A percentile compares a stretch with the other conserved stretches of the same genome.
Evolutionary conservation across 202 grass and related monocot genomes (phyloP).

Genomic region (Digitaria exilis): DNA sequence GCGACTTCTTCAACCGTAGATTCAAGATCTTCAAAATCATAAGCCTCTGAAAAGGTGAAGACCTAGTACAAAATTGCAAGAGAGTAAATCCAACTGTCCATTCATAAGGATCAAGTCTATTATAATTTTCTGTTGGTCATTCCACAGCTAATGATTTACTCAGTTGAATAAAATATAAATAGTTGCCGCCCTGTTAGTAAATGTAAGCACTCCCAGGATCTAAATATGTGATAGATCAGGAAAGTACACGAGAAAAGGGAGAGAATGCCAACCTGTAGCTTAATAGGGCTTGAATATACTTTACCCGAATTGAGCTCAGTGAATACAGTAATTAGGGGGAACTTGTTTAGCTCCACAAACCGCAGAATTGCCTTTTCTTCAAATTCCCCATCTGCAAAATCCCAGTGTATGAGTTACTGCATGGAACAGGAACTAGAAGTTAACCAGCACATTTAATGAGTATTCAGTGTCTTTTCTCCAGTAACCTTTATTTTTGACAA

Average conservation of each 20-base stretch:
- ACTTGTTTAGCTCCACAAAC: slow-evolving; percentile 88
- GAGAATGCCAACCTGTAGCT: slow-evolving; percentile 69
- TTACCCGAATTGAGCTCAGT: slow-evolving; percentile 83
- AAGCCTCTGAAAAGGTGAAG: slow-evolving; percentile 78
- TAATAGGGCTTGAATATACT: slow-evolving; percentile 90
- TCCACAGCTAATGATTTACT: slow-evolving; percentile 5
- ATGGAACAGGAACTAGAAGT: slow-evolving; percentile 3
- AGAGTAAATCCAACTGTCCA: slow-evolving; percentile 38
- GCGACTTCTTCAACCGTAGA: slow-evolving; percentile 67
- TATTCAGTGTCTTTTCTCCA: neutral
- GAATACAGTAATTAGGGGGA: slow-evolving; percentile 79
- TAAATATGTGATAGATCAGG: slow-evolving; percentile 4
- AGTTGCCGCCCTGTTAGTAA: neutral
- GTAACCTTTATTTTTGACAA: neutral
- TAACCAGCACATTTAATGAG: slow-evolving; percentile 1
- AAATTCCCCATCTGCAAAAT: slow-evolving; percentile 73
- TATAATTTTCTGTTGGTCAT: neutral
- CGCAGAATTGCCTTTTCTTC: slow-evolving; percentile 71
- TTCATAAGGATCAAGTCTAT: slow-evolving; percentile 4
- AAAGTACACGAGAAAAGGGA: slow-evolving; percentile 14
- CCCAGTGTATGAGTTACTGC: slow-evolving; percentile 2
- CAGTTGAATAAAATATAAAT: slow-evolving; percentile 1
- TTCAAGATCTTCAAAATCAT: slow-evolving; percentile 77
- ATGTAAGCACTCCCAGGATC: neutral
- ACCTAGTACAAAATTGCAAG: slow-evolving; percentile 57